These are phyloP conservation scores for Mrakia hoshinonis DNA, from an alignment of 768 basidiomycete genomes.

Conservation along the genomic window DNA sequence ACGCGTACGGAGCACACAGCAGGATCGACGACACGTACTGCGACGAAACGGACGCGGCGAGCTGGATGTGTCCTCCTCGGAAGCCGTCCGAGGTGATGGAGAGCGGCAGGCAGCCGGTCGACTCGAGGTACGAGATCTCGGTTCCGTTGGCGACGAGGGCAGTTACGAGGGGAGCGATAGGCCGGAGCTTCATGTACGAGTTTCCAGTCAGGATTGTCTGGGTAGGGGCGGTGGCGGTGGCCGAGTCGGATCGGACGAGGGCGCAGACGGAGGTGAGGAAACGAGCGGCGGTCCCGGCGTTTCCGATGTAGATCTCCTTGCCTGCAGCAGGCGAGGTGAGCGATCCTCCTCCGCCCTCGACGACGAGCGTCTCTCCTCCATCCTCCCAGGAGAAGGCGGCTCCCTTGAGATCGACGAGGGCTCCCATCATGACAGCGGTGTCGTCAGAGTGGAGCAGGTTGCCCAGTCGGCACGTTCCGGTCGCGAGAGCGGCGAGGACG, in stretches of 20 bases:
- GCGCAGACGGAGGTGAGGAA: conserved; percentile 96
- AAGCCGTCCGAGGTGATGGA: conserved; percentile 75
- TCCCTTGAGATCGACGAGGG: conserved; percentile 79
- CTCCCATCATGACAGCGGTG: conserved; percentile 98
- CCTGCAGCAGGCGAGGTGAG: conserved; percentile 66
- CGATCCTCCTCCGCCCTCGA: conserved; percentile 72
- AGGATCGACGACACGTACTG: conserved; percentile 98
- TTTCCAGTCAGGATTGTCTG: conserved; percentile 86
- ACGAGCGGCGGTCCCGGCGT: conserved; percentile 94
- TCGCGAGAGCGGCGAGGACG: conserved; percentile 81
- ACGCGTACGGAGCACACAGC: conserved; percentile 89
- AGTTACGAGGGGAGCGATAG: conserved; percentile 87
- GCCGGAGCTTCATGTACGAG: conserved; percentile 96
- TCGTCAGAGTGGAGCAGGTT: conserved; percentile 96
- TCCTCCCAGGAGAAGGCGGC: conserved; percentile 93
- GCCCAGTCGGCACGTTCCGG: conserved; percentile 74
- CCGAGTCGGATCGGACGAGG: conserved; percentile 51
- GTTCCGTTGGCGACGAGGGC: conserved; percentile 76
- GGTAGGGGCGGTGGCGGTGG: conserved; percentile 37
- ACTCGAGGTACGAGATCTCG: conserved; percentile 66
- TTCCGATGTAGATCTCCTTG: conserved; percentile 88
- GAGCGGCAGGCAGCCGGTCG: conserved; percentile 76
- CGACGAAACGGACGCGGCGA: conserved; percentile 89
- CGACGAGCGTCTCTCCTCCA: conserved; percentile 87
- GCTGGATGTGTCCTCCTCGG: conserved; percentile 67